Evolutionary conservation across 1,284 basidiomycete genomes (phyloP).

Genomic region (Laetiporus sulphureus): DNA sequence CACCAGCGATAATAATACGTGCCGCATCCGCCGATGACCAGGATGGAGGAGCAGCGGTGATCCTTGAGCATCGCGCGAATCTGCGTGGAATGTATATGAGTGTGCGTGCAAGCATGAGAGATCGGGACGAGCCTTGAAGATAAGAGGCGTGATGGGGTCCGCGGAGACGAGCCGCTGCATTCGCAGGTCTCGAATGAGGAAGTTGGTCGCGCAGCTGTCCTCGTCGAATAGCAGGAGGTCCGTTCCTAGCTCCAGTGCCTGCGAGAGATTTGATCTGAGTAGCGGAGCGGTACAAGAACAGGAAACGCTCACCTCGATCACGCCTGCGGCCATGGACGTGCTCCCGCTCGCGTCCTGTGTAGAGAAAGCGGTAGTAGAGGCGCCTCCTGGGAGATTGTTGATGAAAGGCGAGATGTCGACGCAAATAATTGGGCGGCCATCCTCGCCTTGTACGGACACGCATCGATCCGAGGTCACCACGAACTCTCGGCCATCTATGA

Average conservation of each 20-base stretch:
- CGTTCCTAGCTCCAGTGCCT: conserved; percentile 17
- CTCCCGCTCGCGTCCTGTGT: conserved; percentile 21
- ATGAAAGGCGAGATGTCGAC: conserved; percentile 21
- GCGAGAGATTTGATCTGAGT: no score
- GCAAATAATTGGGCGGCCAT: conserved; percentile 16
- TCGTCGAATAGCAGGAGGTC: conserved; percentile 20
- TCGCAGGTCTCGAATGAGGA: conserved; percentile 18
- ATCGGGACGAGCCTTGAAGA: conserved; percentile 11
- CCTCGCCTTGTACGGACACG: conserved; percentile 16
- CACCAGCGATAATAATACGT: not conserved
- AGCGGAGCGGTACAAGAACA: not conserved
- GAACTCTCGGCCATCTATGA: conserved; percentile 18
- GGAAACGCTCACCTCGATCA: conserved; percentile 12
- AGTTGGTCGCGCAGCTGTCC: conserved; percentile 21
- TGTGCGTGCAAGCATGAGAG: not conserved
- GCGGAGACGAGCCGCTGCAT: conserved; percentile 17
- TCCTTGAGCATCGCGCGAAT: conserved; percentile 16
- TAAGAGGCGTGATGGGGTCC: conserved; percentile 17
- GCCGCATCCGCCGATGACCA: conserved; percentile 22
- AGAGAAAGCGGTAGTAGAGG: conserved; percentile 14
- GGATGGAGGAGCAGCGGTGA: conserved; percentile 16
- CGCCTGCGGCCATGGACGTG: conserved; percentile 20
- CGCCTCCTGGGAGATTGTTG: conserved; percentile 11
- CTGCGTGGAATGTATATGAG: conserved; percentile 1
- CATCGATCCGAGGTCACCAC: conserved; percentile 12